Percentiles rank a stretch among this genome's conserved stretches.
phyloP scores from a whole-genome alignment of 148 eudicot genomes.

The Tetragonia tetragonoides region DNA sequence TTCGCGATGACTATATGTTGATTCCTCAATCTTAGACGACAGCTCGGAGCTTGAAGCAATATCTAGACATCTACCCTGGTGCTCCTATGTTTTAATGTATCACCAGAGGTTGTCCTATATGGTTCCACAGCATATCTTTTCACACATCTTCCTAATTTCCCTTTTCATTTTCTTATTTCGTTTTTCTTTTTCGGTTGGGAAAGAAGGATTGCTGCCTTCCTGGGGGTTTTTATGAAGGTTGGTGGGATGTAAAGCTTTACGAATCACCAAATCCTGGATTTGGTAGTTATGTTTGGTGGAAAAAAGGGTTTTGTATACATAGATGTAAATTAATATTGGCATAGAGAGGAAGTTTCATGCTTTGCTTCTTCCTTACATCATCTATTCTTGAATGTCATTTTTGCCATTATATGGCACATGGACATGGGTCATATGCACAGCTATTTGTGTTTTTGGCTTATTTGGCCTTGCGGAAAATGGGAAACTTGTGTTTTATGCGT shows the following conservation, averaged over 20 bases:
- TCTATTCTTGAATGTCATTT: neutral
- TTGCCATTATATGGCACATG: neutral
- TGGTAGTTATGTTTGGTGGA: no score
- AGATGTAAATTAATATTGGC: neutral
- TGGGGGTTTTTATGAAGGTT: no score
- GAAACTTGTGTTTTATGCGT: no score
- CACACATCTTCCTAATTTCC: no score
- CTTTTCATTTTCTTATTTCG: no score
- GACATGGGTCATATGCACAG: neutral
- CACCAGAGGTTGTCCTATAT: neutral
- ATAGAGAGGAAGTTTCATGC: neutral
- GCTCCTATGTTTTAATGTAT: neutral
- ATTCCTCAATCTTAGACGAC: neutral
- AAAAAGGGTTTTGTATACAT: neutral
- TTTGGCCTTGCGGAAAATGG: no score
- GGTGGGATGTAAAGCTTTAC: conserved; percentile 4
- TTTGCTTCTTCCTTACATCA: neutral
- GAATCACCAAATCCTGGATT: no score
- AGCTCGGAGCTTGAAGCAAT: neutral
- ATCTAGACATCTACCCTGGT: neutral
- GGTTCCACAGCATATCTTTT: no score
- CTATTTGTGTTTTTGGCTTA: no score
- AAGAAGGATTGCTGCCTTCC: no score
- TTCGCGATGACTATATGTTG: neutral
- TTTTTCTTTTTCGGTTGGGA: no score